phyloP scores from a whole-genome alignment of 2,329 filamentous ascomycete genomes.

The Emmonsiellopsis sp. region DNA sequence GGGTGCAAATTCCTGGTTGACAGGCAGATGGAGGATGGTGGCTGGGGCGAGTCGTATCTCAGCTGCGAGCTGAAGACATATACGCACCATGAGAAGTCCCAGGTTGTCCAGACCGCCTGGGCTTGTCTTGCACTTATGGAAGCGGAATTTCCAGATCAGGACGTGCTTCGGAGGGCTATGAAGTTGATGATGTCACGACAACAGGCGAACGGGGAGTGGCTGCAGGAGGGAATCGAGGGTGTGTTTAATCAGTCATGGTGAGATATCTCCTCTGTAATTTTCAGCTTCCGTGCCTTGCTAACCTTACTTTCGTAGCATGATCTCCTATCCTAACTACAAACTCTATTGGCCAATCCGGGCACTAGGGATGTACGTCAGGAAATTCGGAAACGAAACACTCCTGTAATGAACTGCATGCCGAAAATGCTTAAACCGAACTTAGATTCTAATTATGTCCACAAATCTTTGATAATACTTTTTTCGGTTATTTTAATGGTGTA shows the following conservation, averaged over 20 bases:
- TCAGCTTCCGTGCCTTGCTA: conserved; percentile 6
- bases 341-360: conserved; percentile 93
- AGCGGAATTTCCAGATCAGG: conserved; percentile 67
- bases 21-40: conserved; percentile 79
- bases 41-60: conserved; percentile 93
- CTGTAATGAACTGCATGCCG: neutral
- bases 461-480: neutral
- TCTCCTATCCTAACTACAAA: conserved; percentile 98
- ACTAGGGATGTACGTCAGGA: conserved; percentile 74
- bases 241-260: conserved; percentile 97
- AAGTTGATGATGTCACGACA: conserved; percentile 78
- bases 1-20: conserved; percentile 81
- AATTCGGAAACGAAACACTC: conserved; percentile 58
- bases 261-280: conserved; percentile 24
- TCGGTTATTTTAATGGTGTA: neutral
- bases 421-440: no score
- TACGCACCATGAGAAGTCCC: conserved; percentile 66
- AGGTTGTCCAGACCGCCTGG: conserved; percentile 95
- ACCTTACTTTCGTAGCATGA: conserved; percentile 57
- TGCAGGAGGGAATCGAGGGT: conserved; percentile 90
- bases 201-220: conserved; percentile 83
- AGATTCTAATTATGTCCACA: neutral
- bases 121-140: conserved; percentile 73
- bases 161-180: conserved; percentile 64
- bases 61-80: conserved; percentile 72